Evolutionary conservation across 768 basidiomycete species (phyloP).

Genomic region (Termitomyces sp.): DNA sequence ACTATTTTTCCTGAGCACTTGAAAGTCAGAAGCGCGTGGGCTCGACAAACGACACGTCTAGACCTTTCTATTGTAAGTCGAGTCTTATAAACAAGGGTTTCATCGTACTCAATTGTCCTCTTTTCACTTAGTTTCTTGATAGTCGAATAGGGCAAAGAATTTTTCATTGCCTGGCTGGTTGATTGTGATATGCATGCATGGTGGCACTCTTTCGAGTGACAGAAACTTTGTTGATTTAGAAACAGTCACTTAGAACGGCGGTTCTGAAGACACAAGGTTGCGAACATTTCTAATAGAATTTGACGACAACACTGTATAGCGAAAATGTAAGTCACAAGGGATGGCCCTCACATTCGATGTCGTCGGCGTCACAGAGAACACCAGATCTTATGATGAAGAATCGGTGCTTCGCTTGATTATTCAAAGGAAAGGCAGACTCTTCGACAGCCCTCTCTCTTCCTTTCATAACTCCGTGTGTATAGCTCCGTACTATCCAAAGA

Average conservation of each 20-base stretch:
- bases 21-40: not conserved
- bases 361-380: not conserved
- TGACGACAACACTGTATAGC: not conserved
- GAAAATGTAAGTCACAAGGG: not conserved
- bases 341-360: not conserved
- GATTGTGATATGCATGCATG: not conserved
- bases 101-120: not conserved
- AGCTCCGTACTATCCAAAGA: not conserved
- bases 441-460: not conserved
- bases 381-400: not conserved
- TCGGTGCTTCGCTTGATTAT: not conserved
- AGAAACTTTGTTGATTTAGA: not conserved
- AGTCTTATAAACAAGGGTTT: not conserved
- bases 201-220: not conserved
- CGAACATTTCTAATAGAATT: not conserved
- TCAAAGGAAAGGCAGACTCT: not conserved
- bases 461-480: not conserved
- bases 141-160: not conserved
- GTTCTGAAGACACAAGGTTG: not conserved
- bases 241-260: not conserved
- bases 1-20: not conserved
- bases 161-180: not conserved
- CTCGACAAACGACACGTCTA: not conserved
- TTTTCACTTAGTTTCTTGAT: not conserved
- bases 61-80: not conserved